These are phyloP conservation scores for Boeremia lycopersici DNA, from an alignment of 2,329 filamentous ascomycete species.

Conservation along the genomic window DNA sequence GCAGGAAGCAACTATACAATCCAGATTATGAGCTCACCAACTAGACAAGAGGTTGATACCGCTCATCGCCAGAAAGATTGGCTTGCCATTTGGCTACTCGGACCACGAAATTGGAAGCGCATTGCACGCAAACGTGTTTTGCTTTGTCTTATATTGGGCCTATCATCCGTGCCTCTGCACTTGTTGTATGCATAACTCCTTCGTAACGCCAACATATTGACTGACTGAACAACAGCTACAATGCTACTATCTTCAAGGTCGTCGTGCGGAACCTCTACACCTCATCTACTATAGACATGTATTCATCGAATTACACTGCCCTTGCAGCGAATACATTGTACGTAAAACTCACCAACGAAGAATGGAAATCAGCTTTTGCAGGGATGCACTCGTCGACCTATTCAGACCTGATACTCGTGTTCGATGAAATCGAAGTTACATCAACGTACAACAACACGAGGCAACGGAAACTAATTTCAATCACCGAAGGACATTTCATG, in stretches of 20 bases:
- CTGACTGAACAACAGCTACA: not conserved
- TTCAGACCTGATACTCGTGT: not conserved
- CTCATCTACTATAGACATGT: not conserved
- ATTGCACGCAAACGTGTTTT: conserved; percentile 9
- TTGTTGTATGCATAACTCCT: not conserved
- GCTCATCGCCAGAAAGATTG: conserved; percentile 41
- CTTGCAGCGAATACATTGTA: not conserved
- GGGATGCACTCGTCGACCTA: not conserved
- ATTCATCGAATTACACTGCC: not conserved
- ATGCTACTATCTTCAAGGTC: not conserved
- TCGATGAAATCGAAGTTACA: not conserved
- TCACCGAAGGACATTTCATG: not conserved
- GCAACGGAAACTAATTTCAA: not conserved
- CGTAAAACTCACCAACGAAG: not conserved
- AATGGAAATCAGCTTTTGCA: not conserved
- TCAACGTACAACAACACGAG: not conserved
- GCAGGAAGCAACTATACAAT: conserved; percentile 32
- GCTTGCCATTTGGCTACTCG: conserved; percentile 51
- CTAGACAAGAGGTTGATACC: conserved; percentile 26
- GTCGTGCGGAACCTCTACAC: not conserved
- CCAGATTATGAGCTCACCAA: conserved; percentile 33
- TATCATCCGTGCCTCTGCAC: conserved; percentile 27
- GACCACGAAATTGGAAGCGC: conserved; percentile 45
- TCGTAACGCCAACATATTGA: not conserved
- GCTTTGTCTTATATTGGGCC: conserved; percentile 15